Conservation (phyloP, 2,329 filamentous ascomycete species). For the Pezicula carpinea region DNA sequence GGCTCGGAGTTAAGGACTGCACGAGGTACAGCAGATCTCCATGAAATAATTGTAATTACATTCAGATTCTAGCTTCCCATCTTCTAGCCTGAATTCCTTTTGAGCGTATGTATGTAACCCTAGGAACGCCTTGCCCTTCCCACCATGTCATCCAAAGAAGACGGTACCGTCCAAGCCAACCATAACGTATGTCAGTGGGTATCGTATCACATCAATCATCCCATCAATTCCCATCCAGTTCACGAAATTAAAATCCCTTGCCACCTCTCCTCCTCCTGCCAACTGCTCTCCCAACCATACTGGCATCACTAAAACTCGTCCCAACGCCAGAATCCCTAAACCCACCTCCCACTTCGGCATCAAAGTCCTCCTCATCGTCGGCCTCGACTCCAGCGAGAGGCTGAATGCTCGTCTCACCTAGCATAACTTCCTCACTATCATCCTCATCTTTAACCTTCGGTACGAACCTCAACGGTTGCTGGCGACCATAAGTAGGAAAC, state of each 20-base stretch:
- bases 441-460: slow-evolving; percentile 24
- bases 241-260: neutral
- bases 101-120: too few species aligned
- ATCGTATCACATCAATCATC: too few species aligned
- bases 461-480: slow-evolving; percentile 36
- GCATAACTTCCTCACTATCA: slow-evolving; percentile 18
- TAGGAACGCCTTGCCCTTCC: too few species aligned
- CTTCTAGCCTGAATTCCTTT: too few species aligned
- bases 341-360: slow-evolving; percentile 33
- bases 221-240: too few species aligned
- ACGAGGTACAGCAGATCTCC: too few species aligned
- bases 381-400: slow-evolving; percentile 38
- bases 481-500: slow-evolving; percentile 39
- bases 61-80: too few species aligned
- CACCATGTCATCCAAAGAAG: too few species aligned
- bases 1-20: too few species aligned
- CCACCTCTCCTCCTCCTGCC: slow-evolving; percentile 22
- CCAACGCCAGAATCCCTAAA: slow-evolving; percentile 46
- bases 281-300: slow-evolving; percentile 16
- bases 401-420: slow-evolving; percentile 21
- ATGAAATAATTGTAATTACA: too few species aligned
- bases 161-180: too few species aligned
- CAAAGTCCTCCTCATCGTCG: slow-evolving; percentile 42
- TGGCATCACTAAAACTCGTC: slow-evolving; percentile 46
- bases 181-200: neutral